Evolutionary conservation across 2,329 filamentous ascomycete species (phyloP).

Genomic region (Trichoderma endophyticum): DNA sequence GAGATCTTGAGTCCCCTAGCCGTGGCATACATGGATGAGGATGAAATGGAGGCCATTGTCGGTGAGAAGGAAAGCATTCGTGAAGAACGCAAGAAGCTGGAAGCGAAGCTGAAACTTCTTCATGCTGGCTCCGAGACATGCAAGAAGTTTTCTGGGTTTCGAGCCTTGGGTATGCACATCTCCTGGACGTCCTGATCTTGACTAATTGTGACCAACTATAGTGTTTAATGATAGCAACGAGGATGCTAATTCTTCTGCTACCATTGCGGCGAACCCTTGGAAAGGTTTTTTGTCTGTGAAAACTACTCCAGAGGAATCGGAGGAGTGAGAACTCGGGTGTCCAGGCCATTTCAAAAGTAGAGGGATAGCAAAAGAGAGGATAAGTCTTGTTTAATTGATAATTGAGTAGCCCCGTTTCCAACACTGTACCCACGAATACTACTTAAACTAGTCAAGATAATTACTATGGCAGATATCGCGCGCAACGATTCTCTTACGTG

Average conservation of each 20-base stretch:
- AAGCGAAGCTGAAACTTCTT: constrained; percentile 5
- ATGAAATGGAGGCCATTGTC: constrained; percentile 23
- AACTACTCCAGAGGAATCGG: too few relatives aligned
- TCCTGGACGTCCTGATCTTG: neutral
- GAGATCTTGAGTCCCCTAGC: constrained; percentile 22
- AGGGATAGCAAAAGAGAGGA: neutral
- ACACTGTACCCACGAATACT: neutral
- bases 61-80: constrained; percentile 22
- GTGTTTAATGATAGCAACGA: neutral
- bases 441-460: neutral
- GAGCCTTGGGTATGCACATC: neutral
- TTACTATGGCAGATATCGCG: neutral
- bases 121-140: neutral
- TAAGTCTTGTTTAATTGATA: neutral
- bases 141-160: constrained; percentile 3
- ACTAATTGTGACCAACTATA: neutral
- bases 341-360: too few relatives aligned
- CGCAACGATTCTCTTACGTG: neutral
- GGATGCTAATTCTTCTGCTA: neutral
- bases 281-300: too few relatives aligned
- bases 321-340: too few relatives aligned
- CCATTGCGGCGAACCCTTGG: neutral
- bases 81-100: neutral
- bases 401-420: neutral
- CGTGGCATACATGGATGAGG: constrained; percentile 22